A percentile compares a stretch with the other conserved stretches of the same genome.
Evolutionary conservation across 768 basidiomycete genomes (phyloP).

Genomic region (Lepiota subincarnata): DNA sequence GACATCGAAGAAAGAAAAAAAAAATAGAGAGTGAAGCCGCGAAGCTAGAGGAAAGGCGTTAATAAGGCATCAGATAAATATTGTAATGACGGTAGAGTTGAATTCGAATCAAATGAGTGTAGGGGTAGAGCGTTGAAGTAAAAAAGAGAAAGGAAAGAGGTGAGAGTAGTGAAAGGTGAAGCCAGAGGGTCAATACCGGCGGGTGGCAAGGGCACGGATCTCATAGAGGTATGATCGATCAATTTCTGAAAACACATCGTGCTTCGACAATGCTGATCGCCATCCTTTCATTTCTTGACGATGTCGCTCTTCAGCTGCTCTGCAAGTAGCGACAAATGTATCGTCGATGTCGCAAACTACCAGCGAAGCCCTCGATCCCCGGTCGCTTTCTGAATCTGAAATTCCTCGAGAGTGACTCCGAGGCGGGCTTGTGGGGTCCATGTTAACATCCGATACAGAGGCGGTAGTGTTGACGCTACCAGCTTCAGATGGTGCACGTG

Average conservation of each 20-base stretch:
- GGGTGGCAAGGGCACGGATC: conserved; percentile 82
- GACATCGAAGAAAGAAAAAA: conserved; percentile 11
- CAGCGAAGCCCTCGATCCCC: conserved; percentile 76
- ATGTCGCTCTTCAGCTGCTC: conserved; percentile 78
- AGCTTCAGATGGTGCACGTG: conserved; percentile 27
- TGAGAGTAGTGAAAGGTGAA: conserved; percentile 15
- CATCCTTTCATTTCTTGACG: conserved; percentile 82
- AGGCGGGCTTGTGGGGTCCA: conserved; percentile 54
- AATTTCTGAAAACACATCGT: conserved; percentile 38
- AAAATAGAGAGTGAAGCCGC: not conserved
- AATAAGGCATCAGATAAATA: conserved; percentile 13
- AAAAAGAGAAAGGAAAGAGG: conserved; percentile 16
- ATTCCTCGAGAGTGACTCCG: conserved; percentile 59
- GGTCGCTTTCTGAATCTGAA: conserved; percentile 76
- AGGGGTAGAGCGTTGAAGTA: conserved; percentile 8
- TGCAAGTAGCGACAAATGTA: conserved; percentile 66
- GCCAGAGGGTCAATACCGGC: conserved; percentile 59
- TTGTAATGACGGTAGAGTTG: conserved; percentile 5
- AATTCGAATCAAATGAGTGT: conserved; percentile 17
- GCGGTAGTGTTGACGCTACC: conserved; percentile 29
- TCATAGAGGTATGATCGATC: conserved; percentile 72
- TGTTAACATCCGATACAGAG: conserved; percentile 17
- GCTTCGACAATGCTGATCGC: conserved; percentile 38
- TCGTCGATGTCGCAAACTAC: conserved; percentile 71
- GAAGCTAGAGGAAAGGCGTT: not conserved